Evolutionary conservation across 805 yeast species (phyloP).

Genomic region (Candida hungchunana): DNA sequence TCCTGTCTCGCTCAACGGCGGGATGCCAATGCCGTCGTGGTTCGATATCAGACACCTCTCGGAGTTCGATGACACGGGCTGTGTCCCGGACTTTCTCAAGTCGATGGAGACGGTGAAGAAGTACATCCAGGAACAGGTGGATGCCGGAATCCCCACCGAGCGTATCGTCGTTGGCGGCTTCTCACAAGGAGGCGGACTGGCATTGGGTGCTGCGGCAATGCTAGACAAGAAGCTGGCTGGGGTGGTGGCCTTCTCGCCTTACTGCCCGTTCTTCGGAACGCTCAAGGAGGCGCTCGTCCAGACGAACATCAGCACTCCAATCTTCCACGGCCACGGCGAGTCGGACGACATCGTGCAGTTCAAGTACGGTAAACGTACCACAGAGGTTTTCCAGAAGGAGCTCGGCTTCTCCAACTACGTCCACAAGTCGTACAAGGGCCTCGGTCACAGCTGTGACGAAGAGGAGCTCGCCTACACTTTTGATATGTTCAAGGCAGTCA

Average conservation of each 20-base stretch:
- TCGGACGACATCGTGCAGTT: slow-evolving; percentile 59
- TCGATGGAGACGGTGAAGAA: slow-evolving; percentile 42
- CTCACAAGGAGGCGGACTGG: slow-evolving; percentile 87
- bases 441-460: slow-evolving; percentile 65
- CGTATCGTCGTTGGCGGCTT: slow-evolving; percentile 91
- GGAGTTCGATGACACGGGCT: slow-evolving; percentile 37
- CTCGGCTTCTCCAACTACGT: slow-evolving; percentile 44
- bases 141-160: slow-evolving; percentile 50
- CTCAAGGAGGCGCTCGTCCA: slow-evolving; percentile 25
- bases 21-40: slow-evolving; percentile 77
- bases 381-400: slow-evolving; percentile 39
- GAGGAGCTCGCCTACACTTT: slow-evolving; percentile 60
- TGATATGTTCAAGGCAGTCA: slow-evolving; percentile 36
- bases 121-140: slow-evolving; percentile 47
- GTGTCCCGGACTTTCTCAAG: slow-evolving; percentile 49
- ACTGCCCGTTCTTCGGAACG: slow-evolving; percentile 34
- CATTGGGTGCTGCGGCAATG: slow-evolving; percentile 56
- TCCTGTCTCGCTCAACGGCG: slow-evolving; percentile 67
- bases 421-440: slow-evolving; percentile 54
- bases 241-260: slow-evolving; percentile 72
- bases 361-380: slow-evolving; percentile 31
- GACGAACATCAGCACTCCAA: slow-evolving; percentile 61
- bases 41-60: slow-evolving; percentile 67
- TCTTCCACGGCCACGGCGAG: slow-evolving; percentile 88
- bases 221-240: slow-evolving; percentile 71